Evolutionary conservation across 106 monocot species (phyloP).

Genomic region (Phalaenopsis equestris): DNA sequence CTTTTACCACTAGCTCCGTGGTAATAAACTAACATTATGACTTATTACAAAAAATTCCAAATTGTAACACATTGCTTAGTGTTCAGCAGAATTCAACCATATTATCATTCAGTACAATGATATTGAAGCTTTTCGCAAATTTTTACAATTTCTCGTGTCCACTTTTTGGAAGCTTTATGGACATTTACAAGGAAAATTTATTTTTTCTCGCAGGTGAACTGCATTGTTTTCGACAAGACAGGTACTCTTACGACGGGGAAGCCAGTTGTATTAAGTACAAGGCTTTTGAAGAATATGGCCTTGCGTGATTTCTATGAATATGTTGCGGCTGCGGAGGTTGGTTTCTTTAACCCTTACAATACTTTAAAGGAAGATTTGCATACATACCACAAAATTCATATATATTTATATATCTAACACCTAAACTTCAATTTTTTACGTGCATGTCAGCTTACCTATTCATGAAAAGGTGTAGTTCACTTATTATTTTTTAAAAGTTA

Average conservation of each 20-base stretch:
- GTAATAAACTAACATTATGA: too few species aligned
- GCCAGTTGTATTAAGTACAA: conserved; percentile 67
- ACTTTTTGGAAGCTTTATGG: neutral
- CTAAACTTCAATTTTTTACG: too few species aligned
- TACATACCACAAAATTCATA: too few species aligned
- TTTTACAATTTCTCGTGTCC: too few species aligned
- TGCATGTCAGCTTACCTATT: too few species aligned
- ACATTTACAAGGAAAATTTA: neutral
- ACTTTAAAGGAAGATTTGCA: neutral
- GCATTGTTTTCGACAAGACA: conserved; percentile 89
- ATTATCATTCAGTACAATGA: neutral
- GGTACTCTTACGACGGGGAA: conserved; percentile 84
- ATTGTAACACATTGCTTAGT: too few species aligned
- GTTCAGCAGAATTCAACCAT: too few species aligned
- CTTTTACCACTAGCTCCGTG: too few species aligned
- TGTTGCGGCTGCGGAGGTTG: conserved; percentile 76
- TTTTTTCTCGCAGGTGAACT: conserved; percentile 51
- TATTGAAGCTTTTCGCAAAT: neutral
- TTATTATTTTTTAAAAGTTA: too few species aligned
- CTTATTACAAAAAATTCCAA: too few species aligned
- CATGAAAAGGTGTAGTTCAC: too few species aligned
- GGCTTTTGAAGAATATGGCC: conserved; percentile 67
- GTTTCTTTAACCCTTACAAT: neutral
- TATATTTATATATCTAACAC: too few species aligned
- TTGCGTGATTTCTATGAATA: conserved; percentile 57